Percentiles rank a stretch among this genome's conserved stretches.
Conservation (phyloP, 106 monocot species). For the Dendrobium officinale region DNA sequence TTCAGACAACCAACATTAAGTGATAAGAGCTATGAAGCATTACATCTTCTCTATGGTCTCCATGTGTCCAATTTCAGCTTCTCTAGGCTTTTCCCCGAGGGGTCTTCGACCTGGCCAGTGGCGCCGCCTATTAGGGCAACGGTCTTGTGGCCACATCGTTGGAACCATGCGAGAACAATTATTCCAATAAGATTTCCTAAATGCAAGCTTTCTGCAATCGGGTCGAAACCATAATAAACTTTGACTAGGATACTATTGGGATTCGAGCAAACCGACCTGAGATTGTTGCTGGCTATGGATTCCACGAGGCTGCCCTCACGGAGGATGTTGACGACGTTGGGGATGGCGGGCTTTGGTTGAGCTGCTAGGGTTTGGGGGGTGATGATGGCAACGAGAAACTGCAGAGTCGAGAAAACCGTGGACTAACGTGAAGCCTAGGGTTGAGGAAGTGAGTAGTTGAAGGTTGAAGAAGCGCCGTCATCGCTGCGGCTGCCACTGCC, state of each 20-base stretch:
- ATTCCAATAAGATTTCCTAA: constrained; percentile 79
- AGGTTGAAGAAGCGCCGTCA: constrained; percentile 17
- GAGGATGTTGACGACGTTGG: constrained; percentile 64
- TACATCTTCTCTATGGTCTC: constrained; percentile 31
- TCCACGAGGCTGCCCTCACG: constrained; percentile 72
- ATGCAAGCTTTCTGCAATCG: constrained; percentile 93
- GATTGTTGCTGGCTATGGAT: constrained; percentile 51
- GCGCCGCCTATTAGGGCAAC: constrained; percentile 79
- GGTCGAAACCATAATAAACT: constrained; percentile 95
- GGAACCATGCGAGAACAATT: constrained; percentile 91
- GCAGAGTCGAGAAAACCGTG: constrained; percentile 5
- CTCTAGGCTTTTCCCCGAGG: constrained; percentile 79
- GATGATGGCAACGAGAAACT: constrained; percentile 6
- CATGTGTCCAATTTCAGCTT: constrained; percentile 62
- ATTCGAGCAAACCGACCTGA: constrained; percentile 30
- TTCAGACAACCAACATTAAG: too few relatives aligned
- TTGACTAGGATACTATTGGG: constrained; percentile 19
- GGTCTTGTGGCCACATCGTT: constrained; percentile 53
- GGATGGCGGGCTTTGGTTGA: not conserved
- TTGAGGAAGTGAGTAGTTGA: constrained; percentile 10
- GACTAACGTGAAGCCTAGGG: constrained; percentile 10
- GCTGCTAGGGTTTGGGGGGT: too few relatives aligned
- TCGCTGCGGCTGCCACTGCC: constrained; percentile 6
- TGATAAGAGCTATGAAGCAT: too few relatives aligned
- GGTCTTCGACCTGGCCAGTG: constrained; percentile 83